A percentile compares a stretch with the other conserved stretches of the same genome.
Evolutionary conservation across 257 asterid species (phyloP).

Genomic region (Jasminum sambac): DNA sequence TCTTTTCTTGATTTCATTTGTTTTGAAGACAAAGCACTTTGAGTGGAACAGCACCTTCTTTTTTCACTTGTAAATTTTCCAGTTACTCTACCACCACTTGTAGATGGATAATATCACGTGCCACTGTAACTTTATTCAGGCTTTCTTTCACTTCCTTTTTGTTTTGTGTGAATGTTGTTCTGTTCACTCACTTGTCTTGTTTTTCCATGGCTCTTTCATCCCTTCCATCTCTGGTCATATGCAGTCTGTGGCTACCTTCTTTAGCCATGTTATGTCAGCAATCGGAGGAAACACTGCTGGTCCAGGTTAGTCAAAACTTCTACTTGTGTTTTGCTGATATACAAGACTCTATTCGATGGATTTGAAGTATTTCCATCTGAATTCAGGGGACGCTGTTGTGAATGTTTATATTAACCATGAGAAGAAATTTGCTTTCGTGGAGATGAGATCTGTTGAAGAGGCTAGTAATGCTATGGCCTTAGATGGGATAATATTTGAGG

Average conservation of each 20-base stretch:
- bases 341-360: not conserved
- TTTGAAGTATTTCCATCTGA: constrained; percentile 9
- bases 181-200: constrained; percentile 1
- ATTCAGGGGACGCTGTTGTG: constrained; percentile 96
- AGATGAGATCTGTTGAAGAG: constrained; percentile 98
- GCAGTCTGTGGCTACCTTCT: constrained; percentile 96
- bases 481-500: constrained; percentile 97
- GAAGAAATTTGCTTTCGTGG: constrained; percentile 96
- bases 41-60: not conserved
- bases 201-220: not conserved
- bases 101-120: not conserved
- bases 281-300: constrained; percentile 99
- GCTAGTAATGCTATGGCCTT: constrained; percentile 99
- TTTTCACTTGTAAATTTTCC: constrained; percentile 1
- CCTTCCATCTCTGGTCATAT: constrained; percentile 10
- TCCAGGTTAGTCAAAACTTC: constrained; percentile 59
- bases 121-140: not conserved
- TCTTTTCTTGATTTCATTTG: not conserved
- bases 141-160: not conserved
- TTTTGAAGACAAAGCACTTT: not conserved
- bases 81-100: not conserved
- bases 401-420: constrained; percentile 93
- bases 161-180: not conserved
- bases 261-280: constrained; percentile 96
- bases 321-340: not conserved